Conservation (phyloP, 2,329 filamentous ascomycete species). For the Fusarium brachygibbosum region DNA sequence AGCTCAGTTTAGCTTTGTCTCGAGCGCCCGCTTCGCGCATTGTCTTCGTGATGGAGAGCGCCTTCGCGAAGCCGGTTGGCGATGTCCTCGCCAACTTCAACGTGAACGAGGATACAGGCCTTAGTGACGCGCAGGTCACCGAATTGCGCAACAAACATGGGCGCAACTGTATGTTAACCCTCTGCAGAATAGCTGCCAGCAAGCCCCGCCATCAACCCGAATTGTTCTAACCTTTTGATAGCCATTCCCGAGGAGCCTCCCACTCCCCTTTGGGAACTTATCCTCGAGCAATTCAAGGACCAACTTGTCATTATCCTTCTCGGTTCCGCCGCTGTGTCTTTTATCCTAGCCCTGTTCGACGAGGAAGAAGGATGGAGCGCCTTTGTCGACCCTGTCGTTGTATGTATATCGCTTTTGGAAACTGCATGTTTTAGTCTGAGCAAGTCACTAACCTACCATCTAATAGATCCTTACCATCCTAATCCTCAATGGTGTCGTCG, state of each 20-base stretch:
- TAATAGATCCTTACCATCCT: constrained; percentile 92
- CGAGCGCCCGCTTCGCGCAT: constrained; percentile 42
- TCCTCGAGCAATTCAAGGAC: constrained; percentile 99
- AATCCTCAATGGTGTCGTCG: constrained; percentile 95
- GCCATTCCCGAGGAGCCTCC: constrained; percentile 87
- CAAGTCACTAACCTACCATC: constrained; percentile 19
- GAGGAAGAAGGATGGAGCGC: constrained; percentile 95
- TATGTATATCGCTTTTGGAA: constrained; percentile 64
- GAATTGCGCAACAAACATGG: constrained; percentile 71
- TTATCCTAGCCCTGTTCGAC: constrained; percentile 92
- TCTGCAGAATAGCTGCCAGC: background rate
- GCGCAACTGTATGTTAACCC: constrained; percentile 70
- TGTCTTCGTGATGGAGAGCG: constrained; percentile 69
- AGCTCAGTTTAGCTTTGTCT: constrained; percentile 24
- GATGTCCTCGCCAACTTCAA: constrained; percentile 71
- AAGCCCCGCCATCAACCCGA: constrained; percentile 21
- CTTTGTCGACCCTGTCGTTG: constrained; percentile 95
- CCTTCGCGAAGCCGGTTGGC: constrained; percentile 69
- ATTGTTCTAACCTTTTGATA: constrained; percentile 49
- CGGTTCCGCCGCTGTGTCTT: constrained; percentile 92
- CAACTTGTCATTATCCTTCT: constrained; percentile 96
- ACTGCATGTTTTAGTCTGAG: constrained; percentile 1
- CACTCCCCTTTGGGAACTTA: constrained; percentile 94
- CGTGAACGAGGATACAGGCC: constrained; percentile 67
- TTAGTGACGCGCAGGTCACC: constrained; percentile 71